Base-by-base conservation (phyloP, 73 alveolate genomes). In the Stentor roeselii region DNA sequence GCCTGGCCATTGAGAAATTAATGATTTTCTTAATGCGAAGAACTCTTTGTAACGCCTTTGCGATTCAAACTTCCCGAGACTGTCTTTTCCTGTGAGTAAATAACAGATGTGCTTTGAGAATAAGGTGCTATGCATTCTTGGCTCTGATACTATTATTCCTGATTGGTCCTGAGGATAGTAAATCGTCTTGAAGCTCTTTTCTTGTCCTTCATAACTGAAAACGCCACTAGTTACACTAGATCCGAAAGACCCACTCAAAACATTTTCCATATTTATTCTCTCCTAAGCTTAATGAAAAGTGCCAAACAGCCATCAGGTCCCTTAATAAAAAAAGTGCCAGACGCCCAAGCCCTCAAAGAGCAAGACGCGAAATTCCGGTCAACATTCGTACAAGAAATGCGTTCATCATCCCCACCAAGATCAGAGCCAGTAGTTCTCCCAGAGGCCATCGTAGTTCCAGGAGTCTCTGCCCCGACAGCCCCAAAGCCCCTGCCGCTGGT, bases 41-140 rank as follows among this genome's bases (percentile, higher is more conserved):
- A 67, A 67, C 1, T 67, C 80, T 67, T 67, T 67, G 41, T 67
- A 67, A 27, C 80, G 80, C 42, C 80, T 67, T 1, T 67, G 14
- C 21, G 37, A 15, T 2, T 67, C 50, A 34, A 67, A 67, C 1
- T 21, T 34, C 41, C 80, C 80, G 11, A 40, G 11, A 21, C 21
- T 30, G 41, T 67, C 80, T 30, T 67, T 30, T 2, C 80, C 80
- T 27, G n/a, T 30, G 37, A 67, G 21, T n/a, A 32, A 0, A 2
- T 67, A 67, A 0, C 21, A 15, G 34, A 67, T 40, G 34, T 67
- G 37, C 2, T 67, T 67, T 30, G 37, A 67, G 34, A 67, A 32
- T 67, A 27, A 30, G 6, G 67, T 50, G 30, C 30, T 11, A 6
- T 21, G 6, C 67, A 50, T 21, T 50, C 30, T 11, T 11, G 67